Base-by-base conservation (phyloP, 208 protist genomes). In the Angomonas ambiguus region DNA sequence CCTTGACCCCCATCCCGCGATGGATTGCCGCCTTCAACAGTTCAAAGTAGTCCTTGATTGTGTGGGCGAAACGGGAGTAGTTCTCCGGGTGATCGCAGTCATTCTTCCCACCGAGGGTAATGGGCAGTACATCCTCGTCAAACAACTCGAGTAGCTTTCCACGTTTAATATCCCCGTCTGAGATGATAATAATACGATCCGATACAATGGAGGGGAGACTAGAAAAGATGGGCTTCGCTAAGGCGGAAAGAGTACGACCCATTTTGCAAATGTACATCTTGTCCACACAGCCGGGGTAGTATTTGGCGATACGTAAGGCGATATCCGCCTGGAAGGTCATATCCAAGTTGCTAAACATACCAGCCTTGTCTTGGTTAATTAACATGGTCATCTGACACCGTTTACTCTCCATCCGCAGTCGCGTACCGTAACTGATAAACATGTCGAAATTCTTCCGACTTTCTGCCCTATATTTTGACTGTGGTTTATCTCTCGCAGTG, bases 191-290 rank as follows among this genome's bases (percentile, higher is more conserved):
- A 57, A 93, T 85, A 48, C 75, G 65, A 31, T 91, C 79, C 0
- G 83, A 91, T 5, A 93, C 77, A 30, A 86, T 83, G 0, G 76
- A 30, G 24, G 87, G 87, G 18, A 93, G 72, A 11, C 76, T 74
- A 1, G 69, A 77, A 41, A 93, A 87, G 25, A 93, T 72, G 18
- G 87, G 83, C 69, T 93, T 93, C 34, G 82, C 81, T 45, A 88
- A 30, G 28, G 72, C 55, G 0, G 80, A 49, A 25, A 93, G 65
- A 5, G 77, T 69, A 3, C 74, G 67, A 32, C 77, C 74, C 87
- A 93, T 93, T 25, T 87, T 91, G 71, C 83, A 91, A 25, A 93
- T 74, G 64, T 88, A 91, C 55, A 93, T 87, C 74, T 85, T 86
- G 59, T 83, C 83, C 18, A 93, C 71, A 31, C 60, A 72, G 0